These are phyloP conservation scores for Micractinium conductrix DNA, from an alignment of 139 green algal species.

Conservation along the genomic window DNA sequence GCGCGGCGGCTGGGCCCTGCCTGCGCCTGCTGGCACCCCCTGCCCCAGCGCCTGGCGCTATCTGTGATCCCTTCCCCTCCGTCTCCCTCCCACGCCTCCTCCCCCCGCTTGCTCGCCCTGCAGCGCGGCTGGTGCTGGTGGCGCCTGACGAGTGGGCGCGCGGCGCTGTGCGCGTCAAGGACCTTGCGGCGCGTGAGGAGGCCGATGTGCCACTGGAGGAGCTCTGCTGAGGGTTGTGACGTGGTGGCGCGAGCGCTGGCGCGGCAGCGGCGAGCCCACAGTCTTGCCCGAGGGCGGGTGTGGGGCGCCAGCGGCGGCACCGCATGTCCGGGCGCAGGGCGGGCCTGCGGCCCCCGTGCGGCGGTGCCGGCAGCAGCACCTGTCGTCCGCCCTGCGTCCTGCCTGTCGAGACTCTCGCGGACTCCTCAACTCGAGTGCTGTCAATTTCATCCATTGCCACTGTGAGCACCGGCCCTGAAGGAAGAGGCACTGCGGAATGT, in stretches of 20 bases:
- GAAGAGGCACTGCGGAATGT: too few relatives aligned
- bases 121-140: conserved; percentile 81
- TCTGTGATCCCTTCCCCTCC: neutral
- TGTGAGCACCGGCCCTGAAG: too few relatives aligned
- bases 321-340: too few relatives aligned
- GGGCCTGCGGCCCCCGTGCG: too few relatives aligned
- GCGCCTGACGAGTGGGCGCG: conserved; percentile 83
- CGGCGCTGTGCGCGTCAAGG: conserved; percentile 84
- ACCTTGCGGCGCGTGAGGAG: conserved; percentile 81
- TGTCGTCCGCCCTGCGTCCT: too few relatives aligned
- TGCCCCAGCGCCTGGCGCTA: neutral
- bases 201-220: conserved; percentile 74
- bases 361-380: too few relatives aligned
- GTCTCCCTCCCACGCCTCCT: neutral
- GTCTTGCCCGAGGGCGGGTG: too few relatives aligned
- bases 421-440: too few relatives aligned
- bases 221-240: conserved; percentile 35
- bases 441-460: too few relatives aligned
- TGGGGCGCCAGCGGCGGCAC: too few relatives aligned
- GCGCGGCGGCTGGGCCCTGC: neutral
- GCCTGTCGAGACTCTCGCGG: too few relatives aligned
- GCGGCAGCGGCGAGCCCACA: neutral
- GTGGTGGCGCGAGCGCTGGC: too few relatives aligned
- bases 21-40: neutral
- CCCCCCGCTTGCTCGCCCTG: conserved; percentile 58